These are phyloP conservation scores for Trichosporon sp. DNA, from an alignment of 1,284 basidiomycete genomes.

Conservation along the genomic window DNA sequence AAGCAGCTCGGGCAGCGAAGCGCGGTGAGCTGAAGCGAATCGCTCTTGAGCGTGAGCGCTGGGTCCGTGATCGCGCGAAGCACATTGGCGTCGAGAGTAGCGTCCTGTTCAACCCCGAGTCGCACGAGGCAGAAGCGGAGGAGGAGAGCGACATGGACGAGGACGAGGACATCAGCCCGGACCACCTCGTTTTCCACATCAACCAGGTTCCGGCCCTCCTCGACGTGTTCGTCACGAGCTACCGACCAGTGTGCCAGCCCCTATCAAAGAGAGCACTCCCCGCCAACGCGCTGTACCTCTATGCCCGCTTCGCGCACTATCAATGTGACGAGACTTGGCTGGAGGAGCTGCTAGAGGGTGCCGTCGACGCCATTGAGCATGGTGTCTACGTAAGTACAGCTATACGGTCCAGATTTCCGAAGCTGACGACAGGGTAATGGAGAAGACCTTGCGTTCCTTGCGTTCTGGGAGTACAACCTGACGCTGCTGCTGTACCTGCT, in stretches of 20 bases:
- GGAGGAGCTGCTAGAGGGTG: constrained; percentile 86
- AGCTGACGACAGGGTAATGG: constrained; percentile 65
- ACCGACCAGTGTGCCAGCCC: constrained; percentile 60
- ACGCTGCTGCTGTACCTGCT: constrained; percentile 87
- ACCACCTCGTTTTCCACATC: constrained; percentile 89
- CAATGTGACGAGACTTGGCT: constrained; percentile 85
- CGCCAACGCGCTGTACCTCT: constrained; percentile 77
- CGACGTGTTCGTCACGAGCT: constrained; percentile 74
- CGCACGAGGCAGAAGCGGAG: constrained; percentile 36
- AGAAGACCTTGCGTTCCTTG: constrained; percentile 80
- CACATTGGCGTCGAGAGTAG: constrained; percentile 42
- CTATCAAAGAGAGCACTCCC: constrained; percentile 70
- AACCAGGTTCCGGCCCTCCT: constrained; percentile 74
- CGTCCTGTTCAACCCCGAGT: constrained; percentile 40
- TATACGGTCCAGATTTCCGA: neutral
- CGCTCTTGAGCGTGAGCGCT: constrained; percentile 63
- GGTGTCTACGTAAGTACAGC: constrained; percentile 75
- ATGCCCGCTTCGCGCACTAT: constrained; percentile 82
- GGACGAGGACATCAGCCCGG: constrained; percentile 60
- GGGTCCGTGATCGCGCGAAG: constrained; percentile 59
- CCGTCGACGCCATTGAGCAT: constrained; percentile 88
- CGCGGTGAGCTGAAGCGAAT: constrained; percentile 63
- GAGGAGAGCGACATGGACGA: constrained; percentile 57
- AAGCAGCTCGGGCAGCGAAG: constrained; percentile 57
- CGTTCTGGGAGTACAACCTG: constrained; percentile 94